phyloP scores from a whole-genome alignment of 495 filamentous ascomycete species.

The Penicillium cosmopolitanum region DNA sequence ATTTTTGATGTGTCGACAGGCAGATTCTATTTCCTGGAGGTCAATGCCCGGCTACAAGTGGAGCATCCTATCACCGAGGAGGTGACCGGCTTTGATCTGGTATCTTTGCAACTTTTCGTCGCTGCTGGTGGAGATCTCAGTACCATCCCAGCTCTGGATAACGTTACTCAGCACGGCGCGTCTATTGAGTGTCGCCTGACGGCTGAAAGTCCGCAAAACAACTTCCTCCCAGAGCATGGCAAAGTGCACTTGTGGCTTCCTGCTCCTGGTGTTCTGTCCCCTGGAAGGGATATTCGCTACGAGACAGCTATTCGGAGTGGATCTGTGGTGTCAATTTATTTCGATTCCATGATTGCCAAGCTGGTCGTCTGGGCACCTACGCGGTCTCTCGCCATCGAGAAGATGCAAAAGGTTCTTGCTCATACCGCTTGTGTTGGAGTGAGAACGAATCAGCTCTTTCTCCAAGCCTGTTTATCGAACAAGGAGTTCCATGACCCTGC shows the following conservation, averaged over 20 bases:
- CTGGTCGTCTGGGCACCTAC: constrained; percentile 78
- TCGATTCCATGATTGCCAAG: constrained; percentile 95
- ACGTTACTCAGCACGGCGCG: constrained; percentile 67
- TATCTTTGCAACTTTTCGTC: constrained; percentile 82
- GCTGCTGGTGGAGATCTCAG: constrained; percentile 75
- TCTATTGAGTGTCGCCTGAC: constrained; percentile 90
- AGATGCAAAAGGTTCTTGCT: constrained; percentile 69
- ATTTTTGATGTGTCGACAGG: constrained; percentile 85
- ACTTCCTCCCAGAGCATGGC: constrained; percentile 84
- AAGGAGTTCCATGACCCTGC: constrained; percentile 74
- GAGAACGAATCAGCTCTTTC: constrained; percentile 85
- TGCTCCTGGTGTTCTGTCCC: constrained; percentile 54
- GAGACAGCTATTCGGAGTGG: constrained; percentile 83
- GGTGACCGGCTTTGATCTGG: constrained; percentile 84
- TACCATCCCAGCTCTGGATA: constrained; percentile 59
- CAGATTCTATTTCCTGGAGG: constrained; percentile 93
- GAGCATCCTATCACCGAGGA: constrained; percentile 93
- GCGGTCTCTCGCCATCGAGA: constrained; percentile 74
- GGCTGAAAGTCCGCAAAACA: constrained; percentile 79
- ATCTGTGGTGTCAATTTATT: constrained; percentile 80
- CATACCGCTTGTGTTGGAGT: constrained; percentile 83
- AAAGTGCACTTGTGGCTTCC: constrained; percentile 63
- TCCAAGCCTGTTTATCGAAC: constrained; percentile 75
- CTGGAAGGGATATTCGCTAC: constrained; percentile 68
- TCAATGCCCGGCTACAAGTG: constrained; percentile 91